A percentile compares a stretch with the other conserved stretches of the same genome.
Evolutionary conservation across 176 grass and related monocot species (phyloP).

Genomic region (Phyllostachys edulis): DNA sequence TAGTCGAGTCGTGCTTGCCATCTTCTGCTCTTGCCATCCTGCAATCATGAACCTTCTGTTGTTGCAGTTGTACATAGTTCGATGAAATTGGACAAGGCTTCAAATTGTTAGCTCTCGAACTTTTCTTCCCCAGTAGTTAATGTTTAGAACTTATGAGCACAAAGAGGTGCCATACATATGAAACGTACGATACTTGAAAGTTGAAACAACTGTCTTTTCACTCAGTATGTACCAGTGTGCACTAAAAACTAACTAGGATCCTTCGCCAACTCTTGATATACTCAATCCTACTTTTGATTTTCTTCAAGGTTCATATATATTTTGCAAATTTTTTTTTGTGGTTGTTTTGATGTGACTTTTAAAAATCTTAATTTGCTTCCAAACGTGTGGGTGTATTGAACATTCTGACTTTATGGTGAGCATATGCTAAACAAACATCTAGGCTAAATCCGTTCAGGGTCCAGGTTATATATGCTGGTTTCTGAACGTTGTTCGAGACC

Average conservation of each 20-base stretch:
- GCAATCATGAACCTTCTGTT: slow-evolving; percentile 46
- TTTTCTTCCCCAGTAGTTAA: neutral
- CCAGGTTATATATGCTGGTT: neutral
- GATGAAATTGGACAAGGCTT: neutral
- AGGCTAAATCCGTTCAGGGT: neutral
- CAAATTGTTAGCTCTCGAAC: neutral
- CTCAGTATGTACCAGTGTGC: too few relatives aligned
- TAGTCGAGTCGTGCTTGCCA: slow-evolving; percentile 44
- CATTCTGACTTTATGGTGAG: neutral
- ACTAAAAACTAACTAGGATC: neutral
- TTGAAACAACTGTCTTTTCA: too few relatives aligned
- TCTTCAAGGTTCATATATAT: neutral
- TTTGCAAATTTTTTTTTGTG: neutral
- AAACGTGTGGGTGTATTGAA: neutral
- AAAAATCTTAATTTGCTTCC: neutral
- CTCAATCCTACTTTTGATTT: neutral
- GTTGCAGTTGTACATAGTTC: neutral
- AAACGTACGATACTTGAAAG: neutral
- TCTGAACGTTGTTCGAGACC: neutral
- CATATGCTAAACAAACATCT: neutral
- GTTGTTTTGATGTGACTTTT: neutral
- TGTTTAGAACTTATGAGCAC: neutral
- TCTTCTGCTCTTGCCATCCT: slow-evolving; percentile 45
- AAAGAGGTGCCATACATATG: neutral
- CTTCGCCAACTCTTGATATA: neutral